phyloP scores from a whole-genome alignment of 106 monocot species.

The Posidonia australis region DNA sequence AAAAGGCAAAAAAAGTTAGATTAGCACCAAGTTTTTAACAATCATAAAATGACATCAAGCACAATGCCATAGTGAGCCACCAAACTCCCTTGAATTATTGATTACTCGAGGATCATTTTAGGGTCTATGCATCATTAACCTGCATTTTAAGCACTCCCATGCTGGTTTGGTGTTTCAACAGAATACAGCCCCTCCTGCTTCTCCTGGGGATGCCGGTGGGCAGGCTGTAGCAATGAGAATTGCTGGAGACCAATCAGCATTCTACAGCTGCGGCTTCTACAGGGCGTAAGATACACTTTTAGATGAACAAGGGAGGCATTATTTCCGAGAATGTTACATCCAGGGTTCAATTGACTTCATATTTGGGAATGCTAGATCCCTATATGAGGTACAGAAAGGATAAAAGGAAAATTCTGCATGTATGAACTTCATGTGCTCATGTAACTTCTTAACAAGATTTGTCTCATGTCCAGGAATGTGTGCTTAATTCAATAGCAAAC shows the following conservation, averaged over 20 bases:
- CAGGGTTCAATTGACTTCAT: constrained; percentile 59
- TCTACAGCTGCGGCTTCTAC: constrained; percentile 53
- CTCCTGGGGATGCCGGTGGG: constrained; percentile 26
- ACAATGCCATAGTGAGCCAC: no score
- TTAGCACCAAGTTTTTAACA: no score
- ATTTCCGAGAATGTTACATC: constrained; percentile 45
- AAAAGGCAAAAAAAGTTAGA: no score
- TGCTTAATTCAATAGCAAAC: constrained; percentile 44
- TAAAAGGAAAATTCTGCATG: neutral
- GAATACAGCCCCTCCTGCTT: constrained; percentile 30
- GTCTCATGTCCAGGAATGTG: constrained; percentile 33
- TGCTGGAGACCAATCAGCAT: constrained; percentile 50
- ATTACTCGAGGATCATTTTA: no score
- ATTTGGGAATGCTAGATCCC: constrained; percentile 45
- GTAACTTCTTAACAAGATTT: neutral
- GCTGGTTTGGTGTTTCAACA: constrained; percentile 2
- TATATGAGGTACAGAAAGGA: constrained; percentile 30
- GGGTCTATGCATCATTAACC: no score
- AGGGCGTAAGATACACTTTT: constrained; percentile 50
- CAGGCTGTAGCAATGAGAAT: constrained; percentile 55
- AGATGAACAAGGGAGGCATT: constrained; percentile 47
- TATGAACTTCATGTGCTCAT: neutral
- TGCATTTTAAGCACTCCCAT: no score
- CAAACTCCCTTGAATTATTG: no score
- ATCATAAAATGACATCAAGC: no score